A percentile compares a stretch with the other conserved stretches of the same genome.
Conservation (phyloP, 345 rosid genomes). For the Eucalyptus camaldulensis region DNA sequence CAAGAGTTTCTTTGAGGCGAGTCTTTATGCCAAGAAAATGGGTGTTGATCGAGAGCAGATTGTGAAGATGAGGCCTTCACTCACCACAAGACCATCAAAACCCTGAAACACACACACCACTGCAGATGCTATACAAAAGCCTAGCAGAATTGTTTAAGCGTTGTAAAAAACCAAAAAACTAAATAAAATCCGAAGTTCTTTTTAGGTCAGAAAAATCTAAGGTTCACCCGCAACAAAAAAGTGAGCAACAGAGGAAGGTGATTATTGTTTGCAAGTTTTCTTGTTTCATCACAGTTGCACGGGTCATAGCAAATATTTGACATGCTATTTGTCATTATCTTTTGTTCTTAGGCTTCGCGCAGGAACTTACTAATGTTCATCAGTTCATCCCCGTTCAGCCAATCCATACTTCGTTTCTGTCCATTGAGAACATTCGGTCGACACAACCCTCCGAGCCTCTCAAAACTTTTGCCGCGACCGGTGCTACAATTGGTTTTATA, state of each 20-base stretch:
- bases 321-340: not conserved
- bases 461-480: not conserved
- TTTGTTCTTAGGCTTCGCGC: not conserved
- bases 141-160: not conserved
- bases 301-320: not conserved
- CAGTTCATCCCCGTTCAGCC: not conserved
- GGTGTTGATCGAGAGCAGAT: conserved; percentile 67
- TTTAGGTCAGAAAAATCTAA: no score
- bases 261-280: not conserved
- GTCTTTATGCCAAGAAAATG: conserved; percentile 50
- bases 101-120: not conserved
- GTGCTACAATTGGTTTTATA: not conserved
- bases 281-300: not conserved
- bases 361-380: not conserved
- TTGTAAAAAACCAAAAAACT: not conserved
- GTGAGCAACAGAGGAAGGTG: not conserved
- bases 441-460: not conserved
- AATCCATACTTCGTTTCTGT: not conserved
- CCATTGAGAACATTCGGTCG: not conserved
- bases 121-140: not conserved
- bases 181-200: not conserved
- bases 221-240: not conserved
- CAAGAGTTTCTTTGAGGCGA: conserved; percentile 60
- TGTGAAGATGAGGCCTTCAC: conserved; percentile 81
- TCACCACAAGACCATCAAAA: conserved; percentile 46